Conservation (phyloP, 2,329 filamentous ascomycete species). For the Nannizziopsis barbatae region DNA sequence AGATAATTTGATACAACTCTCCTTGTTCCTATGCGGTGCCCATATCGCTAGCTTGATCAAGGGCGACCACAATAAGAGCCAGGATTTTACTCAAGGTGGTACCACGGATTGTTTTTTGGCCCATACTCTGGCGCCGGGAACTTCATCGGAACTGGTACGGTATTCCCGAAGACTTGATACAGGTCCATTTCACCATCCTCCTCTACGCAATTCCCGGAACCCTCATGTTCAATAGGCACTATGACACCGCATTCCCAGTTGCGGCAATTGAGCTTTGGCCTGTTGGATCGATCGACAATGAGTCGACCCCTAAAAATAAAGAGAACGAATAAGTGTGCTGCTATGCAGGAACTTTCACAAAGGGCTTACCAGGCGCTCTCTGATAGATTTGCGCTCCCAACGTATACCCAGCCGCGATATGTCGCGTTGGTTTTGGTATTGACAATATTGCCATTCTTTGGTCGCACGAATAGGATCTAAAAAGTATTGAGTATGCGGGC, state of each 20-base stretch:
- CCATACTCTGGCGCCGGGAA: constrained; percentile 25
- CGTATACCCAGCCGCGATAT: constrained; percentile 61
- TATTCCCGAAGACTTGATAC: constrained; percentile 26
- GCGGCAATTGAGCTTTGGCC: constrained; percentile 65
- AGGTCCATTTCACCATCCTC: constrained; percentile 9
- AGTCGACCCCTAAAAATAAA: constrained; percentile 57
- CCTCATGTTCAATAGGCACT: constrained; percentile 38
- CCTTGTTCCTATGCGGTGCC: no score
- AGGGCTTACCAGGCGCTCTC: constrained; percentile 73
- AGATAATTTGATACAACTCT: no score
- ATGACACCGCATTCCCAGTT: constrained; percentile 97
- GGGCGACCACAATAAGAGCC: no score
- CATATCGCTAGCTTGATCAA: no score
- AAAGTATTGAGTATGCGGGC: no score
- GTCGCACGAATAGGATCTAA: constrained; percentile 29
- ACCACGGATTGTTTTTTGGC: constrained; percentile 20
- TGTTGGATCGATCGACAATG: constrained; percentile 54
- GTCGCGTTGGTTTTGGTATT: constrained; percentile 16
- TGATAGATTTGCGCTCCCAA: constrained; percentile 84
- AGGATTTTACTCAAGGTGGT: constrained; percentile 12
- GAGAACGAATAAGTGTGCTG: not conserved
- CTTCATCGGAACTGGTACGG: constrained; percentile 37
- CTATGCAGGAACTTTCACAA: not conserved
- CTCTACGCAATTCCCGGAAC: constrained; percentile 15
- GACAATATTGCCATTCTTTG: constrained; percentile 14